A percentile compares a stretch with the other conserved stretches of the same genome.
Evolutionary conservation across 257 asterid species (phyloP).

Genomic region (Nicotiana paniculata): DNA sequence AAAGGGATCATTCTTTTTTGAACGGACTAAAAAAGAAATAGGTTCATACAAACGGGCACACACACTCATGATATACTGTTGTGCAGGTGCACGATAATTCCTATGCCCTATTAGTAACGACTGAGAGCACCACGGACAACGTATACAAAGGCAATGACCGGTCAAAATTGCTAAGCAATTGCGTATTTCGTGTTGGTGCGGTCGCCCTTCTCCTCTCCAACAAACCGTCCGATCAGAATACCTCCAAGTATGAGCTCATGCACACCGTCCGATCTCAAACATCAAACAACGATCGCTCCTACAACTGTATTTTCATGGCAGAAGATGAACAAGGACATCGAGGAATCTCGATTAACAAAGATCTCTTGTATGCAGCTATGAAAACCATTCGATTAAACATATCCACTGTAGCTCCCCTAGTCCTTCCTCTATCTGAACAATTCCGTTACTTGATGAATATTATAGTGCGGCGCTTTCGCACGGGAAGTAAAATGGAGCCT

Average conservation of each 20-base stretch:
- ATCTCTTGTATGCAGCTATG: constrained; percentile 29
- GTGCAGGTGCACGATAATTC: constrained; percentile 38
- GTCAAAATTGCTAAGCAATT: constrained; percentile 37
- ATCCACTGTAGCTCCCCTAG: constrained; percentile 36
- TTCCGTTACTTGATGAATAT: constrained; percentile 23
- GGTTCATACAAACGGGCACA: too few relatives aligned
- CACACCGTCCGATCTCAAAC: constrained; percentile 42
- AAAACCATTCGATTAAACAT: constrained; percentile 34
- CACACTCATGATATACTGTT: not conserved
- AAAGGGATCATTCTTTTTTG: too few relatives aligned
- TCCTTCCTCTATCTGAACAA: constrained; percentile 38
- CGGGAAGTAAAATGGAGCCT: constrained; percentile 22
- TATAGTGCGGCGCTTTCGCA: constrained; percentile 9
- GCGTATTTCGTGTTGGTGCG: constrained; percentile 44
- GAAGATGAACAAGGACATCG: constrained; percentile 29
- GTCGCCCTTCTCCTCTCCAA: constrained; percentile 39
- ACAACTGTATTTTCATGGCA: constrained; percentile 32
- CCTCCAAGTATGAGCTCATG: constrained; percentile 32
- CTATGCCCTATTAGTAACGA: constrained; percentile 38
- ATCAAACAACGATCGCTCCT: constrained; percentile 34
- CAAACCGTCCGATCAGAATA: constrained; percentile 12
- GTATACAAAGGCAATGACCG: constrained; percentile 39
- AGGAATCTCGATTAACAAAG: constrained; percentile 27
- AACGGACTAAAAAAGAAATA: too few relatives aligned
- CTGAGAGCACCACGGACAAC: constrained; percentile 24